These are phyloP conservation scores for Neurospora sp. DNA, from an alignment of 2,329 filamentous ascomycete genomes.

Conservation along the genomic window DNA sequence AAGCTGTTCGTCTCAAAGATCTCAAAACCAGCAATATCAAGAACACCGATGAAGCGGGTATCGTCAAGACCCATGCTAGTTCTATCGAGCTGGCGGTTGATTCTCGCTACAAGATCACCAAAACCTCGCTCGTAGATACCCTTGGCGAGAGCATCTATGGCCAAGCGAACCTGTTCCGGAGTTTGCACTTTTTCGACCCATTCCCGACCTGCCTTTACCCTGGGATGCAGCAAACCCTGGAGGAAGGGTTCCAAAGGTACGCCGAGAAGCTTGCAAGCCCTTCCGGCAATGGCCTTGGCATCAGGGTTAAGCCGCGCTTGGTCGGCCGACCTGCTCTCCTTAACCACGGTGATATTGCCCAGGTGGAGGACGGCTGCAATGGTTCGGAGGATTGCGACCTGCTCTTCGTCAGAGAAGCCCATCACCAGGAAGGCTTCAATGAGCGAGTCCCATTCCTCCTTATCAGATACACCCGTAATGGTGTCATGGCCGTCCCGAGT, in stretches of 20 bases:
- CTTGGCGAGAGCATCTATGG: constrained; percentile 85
- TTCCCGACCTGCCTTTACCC: constrained; percentile 89
- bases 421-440: constrained; percentile 92
- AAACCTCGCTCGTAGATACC: constrained; percentile 97
- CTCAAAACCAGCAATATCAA: constrained; percentile 98
- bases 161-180: constrained; percentile 85
- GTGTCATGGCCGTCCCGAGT: constrained; percentile 85
- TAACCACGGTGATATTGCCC: constrained; percentile 81
- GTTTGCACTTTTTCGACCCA: constrained; percentile 99
- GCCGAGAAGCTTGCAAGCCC: constrained; percentile 74
- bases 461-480: constrained; percentile 83
- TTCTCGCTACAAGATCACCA: constrained; percentile 80
- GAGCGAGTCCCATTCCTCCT: constrained; percentile 78
- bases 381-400: constrained; percentile 72
- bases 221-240: constrained; percentile 80
- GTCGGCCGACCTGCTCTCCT: constrained; percentile 83
- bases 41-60: constrained; percentile 90
- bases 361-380: constrained; percentile 88
- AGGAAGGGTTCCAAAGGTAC: constrained; percentile 79
- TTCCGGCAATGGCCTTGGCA: constrained; percentile 63
- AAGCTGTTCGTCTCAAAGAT: constrained; percentile 99
- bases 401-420: constrained; percentile 82
- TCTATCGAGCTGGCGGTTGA: constrained; percentile 88
- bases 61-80: constrained; percentile 75
- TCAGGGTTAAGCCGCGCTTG: constrained; percentile 77